Conservation (phyloP, 345 rosid genomes). For the Streptanthus diversifolius region DNA sequence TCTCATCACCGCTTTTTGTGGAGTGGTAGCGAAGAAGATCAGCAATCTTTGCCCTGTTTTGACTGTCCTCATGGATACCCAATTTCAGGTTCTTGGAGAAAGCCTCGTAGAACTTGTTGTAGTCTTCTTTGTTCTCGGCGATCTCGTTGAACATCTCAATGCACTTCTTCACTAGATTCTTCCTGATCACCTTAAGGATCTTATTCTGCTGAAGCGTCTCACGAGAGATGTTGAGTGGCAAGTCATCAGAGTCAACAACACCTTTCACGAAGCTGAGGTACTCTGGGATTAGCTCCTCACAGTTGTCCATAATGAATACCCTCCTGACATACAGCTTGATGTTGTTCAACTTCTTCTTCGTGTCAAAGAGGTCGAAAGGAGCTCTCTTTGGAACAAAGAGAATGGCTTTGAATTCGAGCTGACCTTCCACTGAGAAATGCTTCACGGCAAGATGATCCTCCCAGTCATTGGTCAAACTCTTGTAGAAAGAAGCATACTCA, state of each 20-base stretch:
- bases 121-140: slow-evolving; percentile 83
- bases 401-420: slow-evolving; percentile 85
- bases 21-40: slow-evolving; percentile 79
- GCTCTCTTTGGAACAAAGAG: slow-evolving; percentile 81
- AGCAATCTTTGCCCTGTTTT: slow-evolving; percentile 72
- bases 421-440: slow-evolving; percentile 91
- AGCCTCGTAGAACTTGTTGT: slow-evolving; percentile 75
- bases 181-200: slow-evolving; percentile 89
- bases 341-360: slow-evolving; percentile 79
- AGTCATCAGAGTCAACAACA: slow-evolving; percentile 85
- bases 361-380: slow-evolving; percentile 85
- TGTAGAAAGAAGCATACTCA: slow-evolving; percentile 82
- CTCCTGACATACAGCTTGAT: slow-evolving; percentile 82
- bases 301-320: slow-evolving; percentile 93
- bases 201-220: slow-evolving; percentile 90
- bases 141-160: slow-evolving; percentile 90
- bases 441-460: slow-evolving; percentile 84
- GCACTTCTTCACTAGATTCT: slow-evolving; percentile 87
- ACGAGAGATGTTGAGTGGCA: slow-evolving; percentile 91
- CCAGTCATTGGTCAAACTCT: slow-evolving; percentile 88
- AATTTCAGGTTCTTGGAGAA: slow-evolving; percentile 84
- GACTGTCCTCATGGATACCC: slow-evolving; percentile 88
- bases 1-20: slow-evolving; percentile 73
- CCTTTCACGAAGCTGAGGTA: slow-evolving; percentile 82
- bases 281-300: slow-evolving; percentile 83